Evolutionary conservation across 2,329 filamentous ascomycete genomes (phyloP).

Genomic region (Xenosphaeropsis pyriputrescens): DNA sequence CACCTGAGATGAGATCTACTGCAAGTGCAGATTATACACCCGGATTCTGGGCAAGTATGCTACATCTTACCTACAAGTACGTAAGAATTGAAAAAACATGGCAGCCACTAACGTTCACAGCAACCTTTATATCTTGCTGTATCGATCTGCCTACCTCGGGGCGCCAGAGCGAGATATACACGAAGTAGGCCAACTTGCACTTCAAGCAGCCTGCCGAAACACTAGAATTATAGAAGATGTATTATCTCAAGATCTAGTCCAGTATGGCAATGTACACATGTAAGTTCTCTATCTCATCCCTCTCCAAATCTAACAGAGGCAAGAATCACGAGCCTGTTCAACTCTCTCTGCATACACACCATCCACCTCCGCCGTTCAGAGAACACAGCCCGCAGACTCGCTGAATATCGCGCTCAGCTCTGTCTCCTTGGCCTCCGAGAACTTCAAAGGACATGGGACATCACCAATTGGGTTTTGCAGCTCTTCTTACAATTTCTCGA

Average conservation of each 20-base stretch:
- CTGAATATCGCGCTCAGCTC: constrained; percentile 31
- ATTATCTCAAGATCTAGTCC: constrained; percentile 25
- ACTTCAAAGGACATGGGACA: constrained; percentile 31
- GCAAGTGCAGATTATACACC: constrained; percentile 14
- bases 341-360: constrained; percentile 30
- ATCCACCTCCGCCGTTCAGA: constrained; percentile 23
- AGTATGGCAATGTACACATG: constrained; percentile 29
- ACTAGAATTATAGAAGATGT: constrained; percentile 32
- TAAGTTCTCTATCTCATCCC: constrained; percentile 5
- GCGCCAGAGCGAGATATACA: constrained; percentile 13
- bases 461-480: constrained; percentile 31
- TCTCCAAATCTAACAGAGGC: background rate
- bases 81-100: background rate
- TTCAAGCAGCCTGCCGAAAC: constrained; percentile 28
- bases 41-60: constrained; percentile 21
- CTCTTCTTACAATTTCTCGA: constrained; percentile 32
- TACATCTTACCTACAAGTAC: constrained; percentile 30
- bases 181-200: constrained; percentile 23
- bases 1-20: constrained; percentile 20
- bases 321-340: constrained; percentile 30
- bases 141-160: constrained; percentile 26
- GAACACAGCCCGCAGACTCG: constrained; percentile 25
- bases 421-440: constrained; percentile 31
- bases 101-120: constrained; percentile 7
- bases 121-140: constrained; percentile 29